Percentiles rank a stretch among this genome's conserved stretches.
phyloP scores from a whole-genome alignment of 2,329 filamentous ascomycete genomes.

The Byssothecium circinans region DNA sequence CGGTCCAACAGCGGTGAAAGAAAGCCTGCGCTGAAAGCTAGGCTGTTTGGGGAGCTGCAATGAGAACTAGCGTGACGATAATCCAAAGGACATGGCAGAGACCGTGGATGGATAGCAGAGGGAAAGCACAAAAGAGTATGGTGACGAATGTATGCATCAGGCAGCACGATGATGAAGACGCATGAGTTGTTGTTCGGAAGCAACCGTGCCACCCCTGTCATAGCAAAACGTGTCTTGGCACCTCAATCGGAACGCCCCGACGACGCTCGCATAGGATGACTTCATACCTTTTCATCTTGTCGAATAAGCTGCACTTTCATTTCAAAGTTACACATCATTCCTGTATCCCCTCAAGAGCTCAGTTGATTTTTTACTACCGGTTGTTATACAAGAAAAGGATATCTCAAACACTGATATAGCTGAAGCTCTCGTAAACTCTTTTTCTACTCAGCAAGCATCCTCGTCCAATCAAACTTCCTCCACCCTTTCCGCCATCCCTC shows the following conservation, averaged over 20 bases:
- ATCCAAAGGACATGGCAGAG: not conserved
- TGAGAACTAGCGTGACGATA: not conserved
- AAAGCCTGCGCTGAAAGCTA: conserved; percentile 1
- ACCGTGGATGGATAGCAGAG: no score
- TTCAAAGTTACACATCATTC: no score
- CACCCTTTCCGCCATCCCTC: conserved; percentile 82
- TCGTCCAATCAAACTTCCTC: conserved; percentile 91
- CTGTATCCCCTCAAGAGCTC: no score
- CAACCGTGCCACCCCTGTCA: conserved; percentile 1
- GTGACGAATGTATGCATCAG: not conserved
- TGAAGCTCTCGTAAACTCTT: no score
- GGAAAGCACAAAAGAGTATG: not conserved
- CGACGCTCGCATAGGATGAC: no score
- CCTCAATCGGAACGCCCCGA: not conserved
- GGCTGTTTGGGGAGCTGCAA: not conserved
- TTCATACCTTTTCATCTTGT: no score
- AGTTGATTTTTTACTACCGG: no score
- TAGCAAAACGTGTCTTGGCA: not conserved
- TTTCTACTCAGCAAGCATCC: conserved; percentile 55
- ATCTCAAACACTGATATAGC: no score
- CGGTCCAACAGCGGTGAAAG: conserved; percentile 5
- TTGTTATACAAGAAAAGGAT: no score
- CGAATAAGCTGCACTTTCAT: no score
- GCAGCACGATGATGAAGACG: conserved; percentile 4
- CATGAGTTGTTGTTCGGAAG: conserved; percentile 6